phyloP scores from a whole-genome alignment of 805 yeast species.

The Yarrowia bubula region DNA sequence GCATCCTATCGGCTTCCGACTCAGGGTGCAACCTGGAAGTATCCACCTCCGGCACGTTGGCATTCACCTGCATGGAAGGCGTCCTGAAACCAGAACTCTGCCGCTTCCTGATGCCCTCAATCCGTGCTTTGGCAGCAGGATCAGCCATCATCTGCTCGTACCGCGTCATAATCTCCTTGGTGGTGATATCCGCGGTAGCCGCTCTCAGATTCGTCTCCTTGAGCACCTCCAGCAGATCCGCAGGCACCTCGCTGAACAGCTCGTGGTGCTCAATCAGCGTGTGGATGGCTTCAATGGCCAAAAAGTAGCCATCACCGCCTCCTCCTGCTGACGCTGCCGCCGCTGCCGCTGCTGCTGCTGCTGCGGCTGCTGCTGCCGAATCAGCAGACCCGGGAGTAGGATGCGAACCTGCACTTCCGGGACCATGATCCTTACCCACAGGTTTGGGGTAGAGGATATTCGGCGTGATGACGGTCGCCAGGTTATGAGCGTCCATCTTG shows the following conservation, averaged over 20 bases:
- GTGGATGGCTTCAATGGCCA: constrained; percentile 89
- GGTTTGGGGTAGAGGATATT: constrained; percentile 70
- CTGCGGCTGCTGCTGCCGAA: constrained; percentile 28
- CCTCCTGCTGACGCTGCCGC: constrained; percentile 20
- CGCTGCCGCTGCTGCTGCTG: constrained; percentile 28
- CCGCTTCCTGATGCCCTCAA: constrained; percentile 14
- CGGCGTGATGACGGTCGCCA: constrained; percentile 95
- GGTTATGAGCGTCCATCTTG: constrained; percentile 92
- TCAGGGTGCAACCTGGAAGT: no score
- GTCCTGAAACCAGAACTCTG: constrained; percentile 17
- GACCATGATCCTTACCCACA: constrained; percentile 31
- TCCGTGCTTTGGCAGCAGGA: neutral
- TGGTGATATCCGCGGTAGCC: constrained; percentile 32
- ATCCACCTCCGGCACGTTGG: neutral
- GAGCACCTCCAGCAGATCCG: constrained; percentile 53
- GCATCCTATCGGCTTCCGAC: neutral
- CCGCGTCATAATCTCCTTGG: constrained; percentile 35
- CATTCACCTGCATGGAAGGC: constrained; percentile 19
- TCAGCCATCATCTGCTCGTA: constrained; percentile 30
- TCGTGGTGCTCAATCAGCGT: constrained; percentile 78
- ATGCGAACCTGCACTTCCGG: constrained; percentile 30
- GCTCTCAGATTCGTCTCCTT: constrained; percentile 43
- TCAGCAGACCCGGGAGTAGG: constrained; percentile 29
- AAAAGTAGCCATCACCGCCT: constrained; percentile 52
- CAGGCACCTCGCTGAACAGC: constrained; percentile 74